These are phyloP conservation scores for Obelidium mucronatum DNA, from an alignment of 192 early-diverging fungal genomes.

Conservation along the genomic window DNA sequence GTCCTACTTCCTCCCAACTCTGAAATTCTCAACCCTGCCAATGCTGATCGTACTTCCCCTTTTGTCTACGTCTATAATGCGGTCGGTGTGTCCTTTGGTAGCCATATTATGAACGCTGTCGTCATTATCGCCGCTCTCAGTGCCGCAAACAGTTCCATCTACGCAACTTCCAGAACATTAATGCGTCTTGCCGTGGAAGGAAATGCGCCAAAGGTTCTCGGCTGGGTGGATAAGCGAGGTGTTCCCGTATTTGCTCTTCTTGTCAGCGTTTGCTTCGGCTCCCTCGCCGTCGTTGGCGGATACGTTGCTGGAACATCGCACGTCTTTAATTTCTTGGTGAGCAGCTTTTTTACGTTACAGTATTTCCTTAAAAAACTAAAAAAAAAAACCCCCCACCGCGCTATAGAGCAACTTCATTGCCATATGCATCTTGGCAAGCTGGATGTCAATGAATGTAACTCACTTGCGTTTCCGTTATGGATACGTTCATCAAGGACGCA, in stretches of 20 bases:
- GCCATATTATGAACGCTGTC: conserved; percentile 75
- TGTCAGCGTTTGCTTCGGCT: conserved; percentile 63
- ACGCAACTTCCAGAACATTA: conserved; percentile 73
- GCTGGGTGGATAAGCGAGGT: conserved; percentile 54
- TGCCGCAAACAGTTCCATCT: conserved; percentile 81
- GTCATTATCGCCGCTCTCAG: conserved; percentile 18
- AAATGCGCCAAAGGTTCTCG: conserved; percentile 67
- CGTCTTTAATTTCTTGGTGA: conserved; percentile 27
- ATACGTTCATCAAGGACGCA: conserved; percentile 12
- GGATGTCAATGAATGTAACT: conserved; percentile 34
- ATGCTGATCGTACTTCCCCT: conserved; percentile 45
- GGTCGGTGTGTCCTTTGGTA: conserved; percentile 59
- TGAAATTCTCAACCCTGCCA: not conserved
- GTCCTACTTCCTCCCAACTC: conserved; percentile 69
- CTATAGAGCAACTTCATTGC: conserved; percentile 15
- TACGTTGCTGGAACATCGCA: not conserved
- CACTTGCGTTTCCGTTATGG: conserved; percentile 37
- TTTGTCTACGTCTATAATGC: conserved; percentile 72
- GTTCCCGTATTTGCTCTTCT: conserved; percentile 68
- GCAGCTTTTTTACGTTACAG: too few relatives aligned
- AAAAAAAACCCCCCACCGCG: too few relatives aligned
- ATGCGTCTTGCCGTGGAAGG: conserved; percentile 69
- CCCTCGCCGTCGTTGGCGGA: conserved; percentile 61
- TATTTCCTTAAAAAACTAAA: too few relatives aligned
- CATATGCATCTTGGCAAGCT: conserved; percentile 23